A percentile compares a stretch with the other conserved stretches of the same genome.
Conservation (phyloP, 202 grass and related monocot species). For the Eragrostis tef region DNA sequence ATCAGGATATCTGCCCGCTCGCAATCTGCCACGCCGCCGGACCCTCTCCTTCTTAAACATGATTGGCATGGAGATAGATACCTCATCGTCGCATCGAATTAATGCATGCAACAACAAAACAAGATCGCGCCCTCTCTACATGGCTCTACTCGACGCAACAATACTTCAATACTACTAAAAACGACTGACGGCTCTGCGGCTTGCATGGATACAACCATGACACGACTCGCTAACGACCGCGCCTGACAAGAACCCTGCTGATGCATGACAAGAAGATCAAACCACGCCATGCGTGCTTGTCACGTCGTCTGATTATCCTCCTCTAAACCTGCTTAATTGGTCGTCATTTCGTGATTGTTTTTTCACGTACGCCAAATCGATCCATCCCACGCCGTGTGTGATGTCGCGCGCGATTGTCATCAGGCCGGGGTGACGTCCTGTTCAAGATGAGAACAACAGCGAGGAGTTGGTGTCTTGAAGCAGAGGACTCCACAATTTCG, state of each 20-base stretch:
- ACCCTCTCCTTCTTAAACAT: not conserved
- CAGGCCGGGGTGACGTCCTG: not conserved
- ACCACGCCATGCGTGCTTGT: no score
- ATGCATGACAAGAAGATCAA: not conserved
- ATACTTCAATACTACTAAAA: not conserved
- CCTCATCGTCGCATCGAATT: not conserved
- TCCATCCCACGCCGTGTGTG: not conserved
- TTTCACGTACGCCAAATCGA: slow-evolving; percentile 1
- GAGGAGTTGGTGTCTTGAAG: slow-evolving; percentile 35
- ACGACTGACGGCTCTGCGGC: not conserved
- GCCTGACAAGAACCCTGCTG: not conserved
- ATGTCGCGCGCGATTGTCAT: not conserved
- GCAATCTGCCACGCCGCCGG: no score
- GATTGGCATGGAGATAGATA: slow-evolving; percentile 21
- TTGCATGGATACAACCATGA: not conserved
- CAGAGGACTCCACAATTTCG: slow-evolving; percentile 29
- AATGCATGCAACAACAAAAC: not conserved
- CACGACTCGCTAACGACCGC: not conserved
- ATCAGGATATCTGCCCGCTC: no score
- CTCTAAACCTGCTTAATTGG: no score
- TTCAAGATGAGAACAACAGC: not conserved
- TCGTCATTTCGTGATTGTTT: not conserved
- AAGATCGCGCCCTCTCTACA: not conserved
- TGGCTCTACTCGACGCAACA: not conserved
- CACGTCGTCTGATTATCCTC: no score